Evolutionary conservation across 1,139 yeast species (phyloP).

Genomic region (Yarrowia galli): DNA sequence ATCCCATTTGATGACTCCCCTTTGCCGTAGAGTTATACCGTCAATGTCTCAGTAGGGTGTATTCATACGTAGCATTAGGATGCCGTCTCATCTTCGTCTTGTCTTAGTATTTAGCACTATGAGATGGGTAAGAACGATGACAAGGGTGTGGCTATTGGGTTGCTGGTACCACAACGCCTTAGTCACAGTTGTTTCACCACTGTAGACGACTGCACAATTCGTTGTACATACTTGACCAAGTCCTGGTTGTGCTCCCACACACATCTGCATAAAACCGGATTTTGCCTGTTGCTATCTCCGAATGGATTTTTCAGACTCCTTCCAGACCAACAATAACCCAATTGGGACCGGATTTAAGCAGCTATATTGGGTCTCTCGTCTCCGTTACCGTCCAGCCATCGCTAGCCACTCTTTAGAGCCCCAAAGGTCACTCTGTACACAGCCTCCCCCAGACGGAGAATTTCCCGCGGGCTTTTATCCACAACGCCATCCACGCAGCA

Average conservation of each 20-base stretch:
- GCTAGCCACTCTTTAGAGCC: neutral
- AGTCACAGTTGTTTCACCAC: no score
- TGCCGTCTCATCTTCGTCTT: neutral
- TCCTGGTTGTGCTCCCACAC: no score
- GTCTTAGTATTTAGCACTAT: neutral
- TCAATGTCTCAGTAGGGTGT: neutral
- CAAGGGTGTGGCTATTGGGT: no score
- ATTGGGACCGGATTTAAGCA: constrained; percentile 12
- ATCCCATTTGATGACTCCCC: neutral
- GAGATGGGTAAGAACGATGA: no score
- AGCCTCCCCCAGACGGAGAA: neutral
- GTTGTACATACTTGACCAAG: no score
- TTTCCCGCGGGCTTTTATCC: constrained; percentile 1
- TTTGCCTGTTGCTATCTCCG: constrained; percentile 6
- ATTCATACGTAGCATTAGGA: neutral
- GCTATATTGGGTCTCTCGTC: constrained; percentile 1
- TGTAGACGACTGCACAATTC: no score
- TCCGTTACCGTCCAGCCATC: neutral
- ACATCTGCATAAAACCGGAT: neutral
- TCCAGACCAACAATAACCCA: neutral
- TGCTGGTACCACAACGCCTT: no score
- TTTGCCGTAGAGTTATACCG: neutral
- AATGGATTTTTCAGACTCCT: neutral
- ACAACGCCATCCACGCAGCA: constrained; percentile 19
- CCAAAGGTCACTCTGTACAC: neutral